Evolutionary conservation across 768 basidiomycete species (phyloP).

Genomic region (Lactifluus pinguis): DNA sequence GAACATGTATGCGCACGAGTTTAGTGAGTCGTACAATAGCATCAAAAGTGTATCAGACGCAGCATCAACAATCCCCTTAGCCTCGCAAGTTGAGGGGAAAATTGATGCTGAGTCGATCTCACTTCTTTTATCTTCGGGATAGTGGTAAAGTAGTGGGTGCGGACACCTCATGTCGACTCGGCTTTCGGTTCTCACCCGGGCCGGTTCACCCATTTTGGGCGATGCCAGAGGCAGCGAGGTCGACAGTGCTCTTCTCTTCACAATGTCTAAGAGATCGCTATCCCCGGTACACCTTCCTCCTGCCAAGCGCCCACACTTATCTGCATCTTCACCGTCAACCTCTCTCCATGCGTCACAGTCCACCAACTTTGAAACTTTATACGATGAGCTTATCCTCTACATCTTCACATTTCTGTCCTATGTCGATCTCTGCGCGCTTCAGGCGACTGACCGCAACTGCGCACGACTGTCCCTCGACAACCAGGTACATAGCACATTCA

Average conservation of each 20-base stretch:
- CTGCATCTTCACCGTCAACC: background rate
- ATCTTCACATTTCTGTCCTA: conserved; percentile 66
- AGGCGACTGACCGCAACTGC: conserved; percentile 58
- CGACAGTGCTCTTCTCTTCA: background rate
- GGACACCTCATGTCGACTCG: too few species aligned
- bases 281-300: conserved; percentile 38
- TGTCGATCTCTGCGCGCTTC: conserved; percentile 56
- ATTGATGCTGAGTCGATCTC: too few species aligned
- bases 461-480: conserved; percentile 57
- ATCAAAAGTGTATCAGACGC: too few species aligned
- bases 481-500: conserved; percentile 37
- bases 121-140: too few species aligned
- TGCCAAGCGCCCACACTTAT: conserved; percentile 38
- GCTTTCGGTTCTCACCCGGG: too few species aligned
- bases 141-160: too few species aligned
- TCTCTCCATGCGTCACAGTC: conserved; percentile 20
- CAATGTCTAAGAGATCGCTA: conserved; percentile 25
- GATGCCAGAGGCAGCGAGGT: too few species aligned
- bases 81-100: too few species aligned
- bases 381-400: conserved; percentile 66
- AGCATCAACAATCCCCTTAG: too few species aligned
- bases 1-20: too few species aligned
- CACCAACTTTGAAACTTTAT: conserved; percentile 43
- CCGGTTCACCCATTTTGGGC: too few species aligned
- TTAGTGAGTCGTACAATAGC: too few species aligned